Percentiles rank a stretch among this genome's conserved stretches.
phyloP scores from a whole-genome alignment of 2,329 filamentous ascomycete genomes.

The Gaeumannomyces tritici region DNA sequence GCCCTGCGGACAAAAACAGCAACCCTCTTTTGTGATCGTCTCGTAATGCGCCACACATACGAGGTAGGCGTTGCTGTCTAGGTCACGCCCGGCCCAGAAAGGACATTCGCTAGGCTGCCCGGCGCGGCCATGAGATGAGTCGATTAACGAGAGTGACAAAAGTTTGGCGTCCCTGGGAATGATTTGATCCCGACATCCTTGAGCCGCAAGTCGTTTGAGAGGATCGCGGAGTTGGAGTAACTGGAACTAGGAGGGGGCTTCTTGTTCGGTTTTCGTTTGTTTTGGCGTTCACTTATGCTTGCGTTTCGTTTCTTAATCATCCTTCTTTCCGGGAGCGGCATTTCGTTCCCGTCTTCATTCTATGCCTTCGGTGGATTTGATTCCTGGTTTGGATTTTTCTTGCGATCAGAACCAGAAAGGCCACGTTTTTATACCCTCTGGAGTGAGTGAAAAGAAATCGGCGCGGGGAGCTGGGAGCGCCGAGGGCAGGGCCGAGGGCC shows the following conservation, averaged over 20 bases:
- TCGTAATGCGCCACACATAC: not conserved
- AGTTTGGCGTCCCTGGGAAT: not conserved
- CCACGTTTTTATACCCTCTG: not conserved
- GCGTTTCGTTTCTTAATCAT: not conserved
- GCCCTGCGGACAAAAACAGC: not conserved
- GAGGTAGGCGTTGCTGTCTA: not conserved
- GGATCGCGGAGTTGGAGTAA: not conserved
- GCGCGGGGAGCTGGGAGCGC: not conserved
- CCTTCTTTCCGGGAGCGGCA: not conserved
- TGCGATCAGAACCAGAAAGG: not conserved
- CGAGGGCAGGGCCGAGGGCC: not conserved
- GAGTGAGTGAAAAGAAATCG: not conserved
- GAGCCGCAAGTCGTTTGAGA: no score
- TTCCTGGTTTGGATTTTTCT: not conserved
- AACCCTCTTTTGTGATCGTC: not conserved
- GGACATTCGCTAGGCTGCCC: not conserved
- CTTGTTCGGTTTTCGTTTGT: not conserved
- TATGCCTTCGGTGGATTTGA: not conserved
- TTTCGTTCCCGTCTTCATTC: not conserved
- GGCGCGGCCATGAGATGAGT: not conserved
- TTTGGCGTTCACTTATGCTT: conserved; percentile 2
- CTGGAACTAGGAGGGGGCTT: not conserved
- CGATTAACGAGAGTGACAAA: not conserved
- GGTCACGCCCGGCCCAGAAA: not conserved
- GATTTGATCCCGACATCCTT: no score